These are phyloP conservation scores for Spatholobus suberectus DNA, from an alignment of 306 rosid species.

Conservation along the genomic window DNA sequence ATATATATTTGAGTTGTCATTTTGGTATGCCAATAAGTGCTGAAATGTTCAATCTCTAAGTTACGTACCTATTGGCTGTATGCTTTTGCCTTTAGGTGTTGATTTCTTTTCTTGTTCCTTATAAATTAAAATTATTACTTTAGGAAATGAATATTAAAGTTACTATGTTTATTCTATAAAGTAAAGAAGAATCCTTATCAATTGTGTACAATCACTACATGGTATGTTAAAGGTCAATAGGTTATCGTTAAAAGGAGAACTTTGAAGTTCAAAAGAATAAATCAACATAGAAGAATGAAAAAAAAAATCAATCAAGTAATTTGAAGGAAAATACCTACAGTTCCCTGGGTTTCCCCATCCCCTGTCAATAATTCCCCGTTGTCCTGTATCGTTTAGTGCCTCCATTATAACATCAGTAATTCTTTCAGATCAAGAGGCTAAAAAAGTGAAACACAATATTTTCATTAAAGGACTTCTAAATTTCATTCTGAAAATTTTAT, in stretches of 20 bases:
- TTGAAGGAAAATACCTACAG: slow-evolving; percentile 57
- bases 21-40: too few relatives aligned
- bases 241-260: neutral
- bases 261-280: neutral
- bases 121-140: too few relatives aligned
- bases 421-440: slow-evolving; percentile 79
- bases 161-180: too few relatives aligned
- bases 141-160: neutral
- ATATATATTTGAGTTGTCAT: too few relatives aligned
- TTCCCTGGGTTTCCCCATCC: slow-evolving; percentile 90
- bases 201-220: neutral
- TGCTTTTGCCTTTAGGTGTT: too few relatives aligned
- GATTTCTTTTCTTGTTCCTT: neutral
- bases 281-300: neutral
- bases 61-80: too few relatives aligned
- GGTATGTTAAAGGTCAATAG: neutral
- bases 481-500: neutral
- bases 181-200: neutral
- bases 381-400: slow-evolving; percentile 73
- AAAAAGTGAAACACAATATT: slow-evolving; percentile 38
- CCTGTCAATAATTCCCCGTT: slow-evolving; percentile 81
- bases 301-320: neutral
- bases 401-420: slow-evolving; percentile 69
- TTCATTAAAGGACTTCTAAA: neutral
- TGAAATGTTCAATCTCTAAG: too few relatives aligned